Evolutionary conservation across 2,329 filamentous ascomycete genomes (phyloP).

Genomic region (Fusarium buharicum): DNA sequence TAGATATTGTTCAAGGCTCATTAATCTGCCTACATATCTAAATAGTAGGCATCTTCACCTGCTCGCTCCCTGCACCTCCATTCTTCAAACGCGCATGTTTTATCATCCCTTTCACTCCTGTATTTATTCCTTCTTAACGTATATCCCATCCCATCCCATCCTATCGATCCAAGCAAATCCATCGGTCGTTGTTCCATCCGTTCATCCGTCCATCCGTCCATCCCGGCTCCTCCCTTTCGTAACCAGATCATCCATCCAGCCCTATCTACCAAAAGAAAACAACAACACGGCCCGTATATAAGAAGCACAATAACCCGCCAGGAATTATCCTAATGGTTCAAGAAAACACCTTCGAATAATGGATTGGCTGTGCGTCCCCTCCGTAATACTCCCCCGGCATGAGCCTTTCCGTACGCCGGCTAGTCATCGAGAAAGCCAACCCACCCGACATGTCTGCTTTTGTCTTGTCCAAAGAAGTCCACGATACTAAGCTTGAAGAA

Average conservation of each 20-base stretch:
- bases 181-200: conserved; percentile 9
- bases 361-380: background rate
- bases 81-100: conserved; percentile 1
- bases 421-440: conserved; percentile 29
- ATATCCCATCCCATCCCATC: conserved; percentile 5
- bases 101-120: conserved; percentile 2
- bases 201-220: background rate
- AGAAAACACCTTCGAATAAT: background rate
- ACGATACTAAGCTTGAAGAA: conserved; percentile 4
- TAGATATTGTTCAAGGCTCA: conserved; percentile 15
- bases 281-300: conserved; percentile 23
- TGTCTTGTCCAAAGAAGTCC: conserved; percentile 35
- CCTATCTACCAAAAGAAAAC: conserved; percentile 15
- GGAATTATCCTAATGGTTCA: background rate
- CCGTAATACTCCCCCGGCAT: conserved; percentile 17
- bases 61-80: conserved; percentile 1
- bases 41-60: conserved; percentile 11
- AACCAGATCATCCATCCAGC: conserved; percentile 1
- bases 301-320: conserved; percentile 3
- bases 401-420: conserved; percentile 32
- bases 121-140: conserved; percentile 3
- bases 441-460: conserved; percentile 28
- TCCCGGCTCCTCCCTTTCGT: background rate
- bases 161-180: conserved; percentile 28
- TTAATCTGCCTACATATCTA: conserved; percentile 7